Evolutionary conservation across 2,329 filamentous ascomycete genomes (phyloP).

Genomic region (Epichloe uncinata): DNA sequence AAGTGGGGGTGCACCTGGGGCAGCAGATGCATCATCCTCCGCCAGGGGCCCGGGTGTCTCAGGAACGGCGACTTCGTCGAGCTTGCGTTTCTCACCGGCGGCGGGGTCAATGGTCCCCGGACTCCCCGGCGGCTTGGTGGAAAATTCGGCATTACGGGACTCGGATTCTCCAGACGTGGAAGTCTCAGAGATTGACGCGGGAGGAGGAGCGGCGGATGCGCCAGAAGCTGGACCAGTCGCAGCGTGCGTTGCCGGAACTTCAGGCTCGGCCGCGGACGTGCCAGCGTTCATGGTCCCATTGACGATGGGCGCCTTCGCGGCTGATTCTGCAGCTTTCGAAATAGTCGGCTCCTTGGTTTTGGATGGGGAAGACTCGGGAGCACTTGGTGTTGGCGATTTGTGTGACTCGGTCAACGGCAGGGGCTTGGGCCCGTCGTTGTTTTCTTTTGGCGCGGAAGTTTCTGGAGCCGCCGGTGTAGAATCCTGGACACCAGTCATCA

Average conservation of each 20-base stretch:
- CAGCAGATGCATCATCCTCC: conserved; percentile 12
- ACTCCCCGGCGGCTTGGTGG: no score
- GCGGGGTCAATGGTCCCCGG: conserved; percentile 7
- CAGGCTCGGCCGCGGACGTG: background rate
- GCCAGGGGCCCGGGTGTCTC: conserved; percentile 5
- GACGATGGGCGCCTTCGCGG: background rate
- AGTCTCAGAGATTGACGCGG: background rate
- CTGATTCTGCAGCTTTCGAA: no score
- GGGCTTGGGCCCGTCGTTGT: conserved; percentile 7
- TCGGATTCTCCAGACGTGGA: background rate
- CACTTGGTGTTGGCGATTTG: background rate
- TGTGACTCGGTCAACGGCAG: no score
- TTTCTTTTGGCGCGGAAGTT: conserved; percentile 7
- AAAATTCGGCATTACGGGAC: background rate
- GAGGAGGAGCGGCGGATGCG: background rate
- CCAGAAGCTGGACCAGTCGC: conserved; percentile 4
- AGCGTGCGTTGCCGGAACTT: conserved; percentile 3
- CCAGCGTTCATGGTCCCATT: background rate
- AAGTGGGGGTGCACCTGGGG: conserved; percentile 6
- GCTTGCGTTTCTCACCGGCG: conserved; percentile 27
- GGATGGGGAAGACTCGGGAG: background rate
- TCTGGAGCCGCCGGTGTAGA: conserved; percentile 10
- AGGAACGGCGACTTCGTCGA: conserved; percentile 17
- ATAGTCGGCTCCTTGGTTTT: background rate
- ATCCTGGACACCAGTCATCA: conserved; percentile 14